These are phyloP conservation scores for Phylloboletellus chloephorus DNA, from an alignment of 1,284 basidiomycete species.

Conservation along the genomic window DNA sequence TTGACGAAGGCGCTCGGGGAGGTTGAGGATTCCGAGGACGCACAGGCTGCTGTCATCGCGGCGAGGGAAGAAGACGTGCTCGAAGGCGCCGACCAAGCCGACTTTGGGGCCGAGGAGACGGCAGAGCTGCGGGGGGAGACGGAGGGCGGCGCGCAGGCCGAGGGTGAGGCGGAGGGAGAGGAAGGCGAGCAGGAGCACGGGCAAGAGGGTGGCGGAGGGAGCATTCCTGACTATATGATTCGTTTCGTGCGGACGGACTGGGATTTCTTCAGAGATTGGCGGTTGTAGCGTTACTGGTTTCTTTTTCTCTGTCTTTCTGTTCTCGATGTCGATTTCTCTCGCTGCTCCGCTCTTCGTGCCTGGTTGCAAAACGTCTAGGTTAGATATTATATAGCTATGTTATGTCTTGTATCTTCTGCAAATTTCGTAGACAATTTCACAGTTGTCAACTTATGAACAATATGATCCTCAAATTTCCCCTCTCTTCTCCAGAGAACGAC, in stretches of 20 bases:
- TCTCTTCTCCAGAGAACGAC: slow-evolving; percentile 1
- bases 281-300: slow-evolving; percentile 35
- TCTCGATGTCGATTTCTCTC: slow-evolving; percentile 5
- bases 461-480: no score
- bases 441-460: no score
- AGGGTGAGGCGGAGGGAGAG: slow-evolving; percentile 19
- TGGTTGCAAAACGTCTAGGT: slow-evolving; percentile 2
- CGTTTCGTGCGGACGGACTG: slow-evolving; percentile 67
- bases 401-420: slow-evolving; percentile 3
- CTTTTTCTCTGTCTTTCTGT: not conserved
- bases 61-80: slow-evolving; percentile 66
- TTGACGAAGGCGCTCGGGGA: slow-evolving; percentile 71
- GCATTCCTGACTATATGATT: slow-evolving; percentile 86
- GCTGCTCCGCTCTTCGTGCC: not conserved
- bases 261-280: slow-evolving; percentile 75
- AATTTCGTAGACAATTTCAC: no score
- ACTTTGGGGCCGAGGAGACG: slow-evolving; percentile 51
- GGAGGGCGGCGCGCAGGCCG: slow-evolving; percentile 16
- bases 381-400: slow-evolving; percentile 18
- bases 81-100: slow-evolving; percentile 70
- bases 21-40: slow-evolving; percentile 87
- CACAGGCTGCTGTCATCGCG: slow-evolving; percentile 74
- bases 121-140: slow-evolving; percentile 18
- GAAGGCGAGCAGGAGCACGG: slow-evolving; percentile 36
- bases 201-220: slow-evolving; percentile 55